phyloP scores from a whole-genome alignment of 495 filamentous ascomycete genomes.

The Poronia punctata region DNA sequence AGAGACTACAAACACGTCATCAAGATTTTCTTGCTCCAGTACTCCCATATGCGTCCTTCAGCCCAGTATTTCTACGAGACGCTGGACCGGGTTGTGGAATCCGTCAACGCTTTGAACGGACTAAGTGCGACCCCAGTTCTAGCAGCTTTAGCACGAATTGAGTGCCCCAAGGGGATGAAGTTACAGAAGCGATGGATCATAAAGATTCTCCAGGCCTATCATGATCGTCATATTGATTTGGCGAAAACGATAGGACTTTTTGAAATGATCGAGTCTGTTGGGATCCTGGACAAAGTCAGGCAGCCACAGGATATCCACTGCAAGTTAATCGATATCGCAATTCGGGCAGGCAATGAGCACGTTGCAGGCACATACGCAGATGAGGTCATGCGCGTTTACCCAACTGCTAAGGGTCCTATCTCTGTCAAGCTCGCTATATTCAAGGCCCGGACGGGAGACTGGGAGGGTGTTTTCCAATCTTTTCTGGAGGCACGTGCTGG shows the following conservation, averaged over 20 bases:
- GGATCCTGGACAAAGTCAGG: conserved; percentile 13
- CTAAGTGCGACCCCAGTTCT: conserved; percentile 20
- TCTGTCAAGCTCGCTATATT: conserved; percentile 29
- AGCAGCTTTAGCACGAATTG: conserved; percentile 13
- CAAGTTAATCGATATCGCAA: conserved; percentile 33
- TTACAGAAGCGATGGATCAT: conserved; percentile 28
- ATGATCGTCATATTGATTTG: conserved; percentile 21
- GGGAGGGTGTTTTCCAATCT: conserved; percentile 31
- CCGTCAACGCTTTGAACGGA: conserved; percentile 22
- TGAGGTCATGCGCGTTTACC: conserved; percentile 11
- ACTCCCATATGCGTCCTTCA: conserved; percentile 19
- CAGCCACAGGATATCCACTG: conserved; percentile 26
- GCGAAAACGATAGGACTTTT: conserved; percentile 21
- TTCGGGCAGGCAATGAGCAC: conserved; percentile 26
- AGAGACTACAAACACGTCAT: conserved; percentile 26
- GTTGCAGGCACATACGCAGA: conserved; percentile 24
- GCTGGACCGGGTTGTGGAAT: conserved; percentile 19
- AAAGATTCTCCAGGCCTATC: conserved; percentile 24
- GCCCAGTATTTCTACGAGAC: conserved; percentile 13
- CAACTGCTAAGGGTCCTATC: conserved; percentile 18
- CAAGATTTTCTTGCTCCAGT: conserved; percentile 26
- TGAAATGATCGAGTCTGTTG: conserved; percentile 10
- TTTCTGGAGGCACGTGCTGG: conserved; percentile 22
- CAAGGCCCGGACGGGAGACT: conserved; percentile 38
- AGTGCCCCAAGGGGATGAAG: conserved; percentile 5